Base-by-base conservation (phyloP, 2,329 filamentous ascomycete genomes). In the Stemphylium lycopersici region DNA sequence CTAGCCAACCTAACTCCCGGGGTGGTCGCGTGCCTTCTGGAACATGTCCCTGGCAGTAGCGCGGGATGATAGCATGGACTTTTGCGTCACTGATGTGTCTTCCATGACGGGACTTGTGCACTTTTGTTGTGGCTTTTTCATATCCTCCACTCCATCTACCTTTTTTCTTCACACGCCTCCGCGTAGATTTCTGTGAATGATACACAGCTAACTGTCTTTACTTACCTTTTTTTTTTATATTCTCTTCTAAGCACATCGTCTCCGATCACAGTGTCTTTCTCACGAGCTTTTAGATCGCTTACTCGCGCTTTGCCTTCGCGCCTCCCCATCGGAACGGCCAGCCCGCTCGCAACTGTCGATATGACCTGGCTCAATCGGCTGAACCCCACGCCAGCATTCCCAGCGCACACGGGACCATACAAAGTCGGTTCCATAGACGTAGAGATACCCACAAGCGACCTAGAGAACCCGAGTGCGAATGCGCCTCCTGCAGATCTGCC, bases 371-470 rank as follows among this genome's bases (percentile, higher is more conserved):
- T 81, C 38, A 72, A 74, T 33, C 71, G 68, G 34, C 75, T 90
- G 63, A 90, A 83, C 66, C 89, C 89, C 0, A 79, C 91, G 4
- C 90, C 90, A 1, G 75, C 81, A 1, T 92, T 96, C 53, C 88
- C 90, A 3, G 79, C 85, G 3, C 93, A 92, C 70, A 87, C 87
- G 1, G 91, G 90, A 0, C 88, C 89, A 0, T 87, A 91, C 79
- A 85, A 86, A 65, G 90, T 95, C 54, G 91, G 90, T 59, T 90
- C 88, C 2, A 80, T 91, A 62, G 91, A 96, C 67, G 81, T 93
- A 61, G 91, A 96, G 77, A 84, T 96, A 13, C 89, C 91, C 38
- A 80, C 89, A 8, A 69, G 76, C 12, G 78, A 83, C 33, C 72
- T 84, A 13, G 66, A 76, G 29, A 73, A 72, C 2, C 71, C 76